A percentile compares a stretch with the other conserved stretches of the same genome.
phyloP scores from a whole-genome alignment of 1,284 basidiomycete genomes.

The Ustilago bromivora region DNA sequence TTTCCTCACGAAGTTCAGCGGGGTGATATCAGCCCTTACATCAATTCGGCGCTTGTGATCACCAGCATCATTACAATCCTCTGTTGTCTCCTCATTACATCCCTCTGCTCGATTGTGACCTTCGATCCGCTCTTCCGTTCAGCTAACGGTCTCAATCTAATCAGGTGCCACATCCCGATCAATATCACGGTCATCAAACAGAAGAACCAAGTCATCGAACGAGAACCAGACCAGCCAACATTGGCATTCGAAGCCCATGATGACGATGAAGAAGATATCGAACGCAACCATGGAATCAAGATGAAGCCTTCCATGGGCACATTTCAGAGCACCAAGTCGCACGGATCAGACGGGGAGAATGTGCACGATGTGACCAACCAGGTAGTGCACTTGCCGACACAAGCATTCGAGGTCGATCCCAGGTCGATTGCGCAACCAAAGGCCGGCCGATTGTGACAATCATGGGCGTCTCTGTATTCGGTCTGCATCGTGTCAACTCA shows the following conservation, averaged over 20 bases:
- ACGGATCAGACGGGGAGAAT: not conserved
- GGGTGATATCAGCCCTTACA: constrained; percentile 2
- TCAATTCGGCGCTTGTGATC: not conserved
- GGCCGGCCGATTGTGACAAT: too few relatives aligned
- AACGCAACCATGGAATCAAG: not conserved
- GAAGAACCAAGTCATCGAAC: not conserved
- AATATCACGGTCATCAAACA: constrained; percentile 7
- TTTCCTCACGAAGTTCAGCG: constrained; percentile 1
- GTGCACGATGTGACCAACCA: not conserved
- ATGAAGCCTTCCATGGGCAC: not conserved
- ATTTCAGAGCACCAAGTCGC: not conserved
- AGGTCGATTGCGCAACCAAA: not conserved
- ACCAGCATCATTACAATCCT: constrained; percentile 9
- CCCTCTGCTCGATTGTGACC: constrained; percentile 17
- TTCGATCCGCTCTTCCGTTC: constrained; percentile 34
- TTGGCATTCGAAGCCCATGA: not conserved
- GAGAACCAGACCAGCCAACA: not conserved
- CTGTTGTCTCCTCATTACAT: constrained; percentile 8
- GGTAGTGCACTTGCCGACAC: not conserved
- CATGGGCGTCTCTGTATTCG: too few relatives aligned
- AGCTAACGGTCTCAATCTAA: constrained; percentile 20
- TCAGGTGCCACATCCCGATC: constrained; percentile 8
- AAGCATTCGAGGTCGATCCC: not conserved
- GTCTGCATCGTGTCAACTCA: too few relatives aligned
- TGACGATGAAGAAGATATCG: not conserved